Conservation (phyloP, 495 filamentous ascomycete species). For the Parathielavia hyrcaniae region DNA sequence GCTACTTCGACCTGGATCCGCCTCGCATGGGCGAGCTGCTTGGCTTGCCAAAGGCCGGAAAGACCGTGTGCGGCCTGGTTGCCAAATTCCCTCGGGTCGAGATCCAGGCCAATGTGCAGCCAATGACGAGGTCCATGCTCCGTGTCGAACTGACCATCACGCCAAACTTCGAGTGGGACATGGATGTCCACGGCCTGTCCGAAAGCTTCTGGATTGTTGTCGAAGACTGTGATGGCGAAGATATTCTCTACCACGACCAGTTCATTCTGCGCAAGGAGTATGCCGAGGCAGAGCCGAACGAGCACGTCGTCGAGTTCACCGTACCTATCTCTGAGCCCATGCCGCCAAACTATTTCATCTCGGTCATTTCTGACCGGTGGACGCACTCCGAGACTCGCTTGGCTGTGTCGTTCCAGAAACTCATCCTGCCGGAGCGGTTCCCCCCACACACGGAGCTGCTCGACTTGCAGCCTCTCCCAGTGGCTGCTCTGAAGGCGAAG, state of each 20-base stretch:
- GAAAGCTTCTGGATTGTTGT: conserved; percentile 97
- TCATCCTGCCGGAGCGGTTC: conserved; percentile 92
- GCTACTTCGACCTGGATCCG: conserved; percentile 92
- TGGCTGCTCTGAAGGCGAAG: conserved; percentile 76
- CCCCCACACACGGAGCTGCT: conserved; percentile 85
- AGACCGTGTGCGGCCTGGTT: conserved; percentile 75
- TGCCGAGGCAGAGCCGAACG: conserved; percentile 70
- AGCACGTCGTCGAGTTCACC: conserved; percentile 96
- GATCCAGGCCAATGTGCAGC: conserved; percentile 85
- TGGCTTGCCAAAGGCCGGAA: conserved; percentile 83
- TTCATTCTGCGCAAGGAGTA: conserved; percentile 87
- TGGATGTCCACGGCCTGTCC: conserved; percentile 73
- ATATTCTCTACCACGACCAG: conserved; percentile 91
- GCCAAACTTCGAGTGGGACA: conserved; percentile 96
- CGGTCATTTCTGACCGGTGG: conserved; percentile 89
- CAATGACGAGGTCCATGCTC: conserved; percentile 94
- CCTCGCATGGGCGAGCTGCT: conserved; percentile 96
- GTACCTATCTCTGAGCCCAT: conserved; percentile 95
- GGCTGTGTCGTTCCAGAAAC: conserved; percentile 87
- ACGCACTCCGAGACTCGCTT: conserved; percentile 96
- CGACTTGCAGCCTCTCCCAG: conserved; percentile 83
- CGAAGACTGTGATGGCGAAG: conserved; percentile 95
- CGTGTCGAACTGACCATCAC: conserved; percentile 87
- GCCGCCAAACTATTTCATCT: conserved; percentile 98
- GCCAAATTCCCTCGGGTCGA: conserved; percentile 91